A percentile compares a stretch with the other conserved stretches of the same genome.
Evolutionary conservation across 108 stramenopile genomes (phyloP).

Genomic region (Chaetoceros tenuissimus): DNA sequence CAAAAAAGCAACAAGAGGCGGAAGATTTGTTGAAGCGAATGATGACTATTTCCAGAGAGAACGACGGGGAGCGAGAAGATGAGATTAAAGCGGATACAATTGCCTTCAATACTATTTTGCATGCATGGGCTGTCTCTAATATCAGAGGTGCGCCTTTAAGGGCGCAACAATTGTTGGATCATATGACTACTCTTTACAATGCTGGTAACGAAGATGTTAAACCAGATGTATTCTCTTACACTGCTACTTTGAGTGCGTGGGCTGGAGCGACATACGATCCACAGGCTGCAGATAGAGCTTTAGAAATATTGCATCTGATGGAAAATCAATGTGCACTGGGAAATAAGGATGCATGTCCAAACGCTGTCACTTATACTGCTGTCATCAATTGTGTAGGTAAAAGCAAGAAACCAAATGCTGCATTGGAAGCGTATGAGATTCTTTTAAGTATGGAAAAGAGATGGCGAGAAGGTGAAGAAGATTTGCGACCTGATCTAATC

Average conservation of each 20-base stretch:
- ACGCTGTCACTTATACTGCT: slow-evolving; percentile 16
- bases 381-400: slow-evolving; percentile 10
- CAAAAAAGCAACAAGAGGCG: slow-evolving; percentile 9
- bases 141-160: slow-evolving; percentile 68
- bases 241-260: slow-evolving; percentile 52
- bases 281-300: slow-evolving; percentile 15
- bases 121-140: slow-evolving; percentile 78
- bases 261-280: background rate
- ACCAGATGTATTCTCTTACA: slow-evolving; percentile 82
- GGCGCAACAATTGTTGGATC: slow-evolving; percentile 80
- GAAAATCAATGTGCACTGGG: slow-evolving; percentile 9
- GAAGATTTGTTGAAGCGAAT: slow-evolving; percentile 8
- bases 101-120: slow-evolving; percentile 62
- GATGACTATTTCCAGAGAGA: slow-evolving; percentile 2
- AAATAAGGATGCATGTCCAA: slow-evolving; percentile 21
- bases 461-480: slow-evolving; percentile 6
- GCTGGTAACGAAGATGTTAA: slow-evolving; percentile 71
- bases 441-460: slow-evolving; percentile 2
- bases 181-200: slow-evolving; percentile 81
- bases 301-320: slow-evolving; percentile 13
- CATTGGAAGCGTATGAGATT: background rate
- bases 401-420: background rate
- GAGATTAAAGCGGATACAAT: slow-evolving; percentile 29
- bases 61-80: background rate
- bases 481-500: slow-evolving; percentile 13